Base-by-base conservation (phyloP, 2,329 filamentous ascomycete genomes). In the Aspergillus flavus region DNA sequence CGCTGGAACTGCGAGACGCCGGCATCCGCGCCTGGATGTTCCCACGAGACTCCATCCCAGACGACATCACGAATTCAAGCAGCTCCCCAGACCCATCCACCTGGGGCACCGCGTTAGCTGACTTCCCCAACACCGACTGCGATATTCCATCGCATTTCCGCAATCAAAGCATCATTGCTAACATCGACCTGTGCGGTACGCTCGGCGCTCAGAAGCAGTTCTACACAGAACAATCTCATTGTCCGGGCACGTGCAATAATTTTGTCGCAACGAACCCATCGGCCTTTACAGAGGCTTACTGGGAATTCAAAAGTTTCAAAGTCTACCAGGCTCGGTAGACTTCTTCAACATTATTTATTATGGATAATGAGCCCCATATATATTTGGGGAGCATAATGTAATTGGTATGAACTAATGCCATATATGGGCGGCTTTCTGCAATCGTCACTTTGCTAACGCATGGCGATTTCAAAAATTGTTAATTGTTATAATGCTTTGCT, bases 11-110 rank as follows among this genome's bases (percentile, higher is more conserved):
- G 76, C 83, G 87, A 23, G 69, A 80, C 19, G 86, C 81, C 23
- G 88, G 88, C 1, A 89, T 90, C 67, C 83, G 88, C 30, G 79
- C 86, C 68, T 90, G 87, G 88, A 84, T 86, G 78, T 89, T 88
- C 67, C 75, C 73, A 0, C 78, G 85, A 28, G 69, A 69, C 53
- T 71, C 72, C 1, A 78, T 87, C 16, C 87, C 87, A 1, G 56
- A 68, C 16, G 86, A 89, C 68, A 83, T 91, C 64, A 74, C 78
- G 1, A 70, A 72, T 64, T 74, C 78, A 57, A 80, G 70, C 52
- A 68, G 70, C n/a, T 67, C 65, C 1, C 90, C 89, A 0, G 82
- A 91, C 67, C 87, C 89, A 0, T 83, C 81, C 55, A 78, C 79
- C 2, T 92, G 89, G 85, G 89, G 88, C 19, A 80, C 76, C 2